Evolutionary conservation across 2,329 filamentous ascomycete genomes (phyloP), one percentile per base, ranked within the genome.

Genomic region (Nemania sp.): DNA sequence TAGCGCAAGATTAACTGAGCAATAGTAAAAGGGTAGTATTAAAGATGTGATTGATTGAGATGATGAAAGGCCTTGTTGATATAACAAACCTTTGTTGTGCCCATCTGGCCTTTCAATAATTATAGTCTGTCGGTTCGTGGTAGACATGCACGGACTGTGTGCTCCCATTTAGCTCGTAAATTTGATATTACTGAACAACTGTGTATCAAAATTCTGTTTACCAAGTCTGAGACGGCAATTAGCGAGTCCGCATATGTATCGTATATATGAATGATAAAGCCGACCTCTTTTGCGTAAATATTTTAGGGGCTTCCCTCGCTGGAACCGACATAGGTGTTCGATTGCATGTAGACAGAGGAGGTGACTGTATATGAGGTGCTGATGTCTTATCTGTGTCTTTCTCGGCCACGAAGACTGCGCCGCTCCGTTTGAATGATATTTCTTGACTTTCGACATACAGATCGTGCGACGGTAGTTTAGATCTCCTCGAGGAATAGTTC

Each of bases 121-220:
- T 5, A 66, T 65, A 28, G 60, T 61, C 36, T 69, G 66, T 22
- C 66, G 63, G 48, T 67, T 64, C 15, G 59, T 54, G 2, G 47
- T 49, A 14, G 63, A 59, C 3, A 41, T 62, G n/a, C 51, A 47
- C 5, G 17, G 15, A 24, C 49, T 50, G 17, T 54, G 28, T 11
- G 34, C 42, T 37, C 56, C 61, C 5, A 20, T 31, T 2, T 61
- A 58, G 11, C 58, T 52, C 7, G 61, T 45, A 44, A 68, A 68
- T 47, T 66, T 61, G 7, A 68, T 60, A 40, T 67, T 67, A 20
- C 60, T 49, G 20, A 68, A 65, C 12, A 66, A 49, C n/a, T 45
- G 43, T 28, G 47, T 37, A 47, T 62, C 49, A 19, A 26, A 42
- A 22, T 40, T 20, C 9, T 37, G 31, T 26, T 42, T 50, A 19